These are phyloP conservation scores for Cyberlindnera samutprakarnensis DNA, from an alignment of 805 yeast species.

Conservation along the genomic window DNA sequence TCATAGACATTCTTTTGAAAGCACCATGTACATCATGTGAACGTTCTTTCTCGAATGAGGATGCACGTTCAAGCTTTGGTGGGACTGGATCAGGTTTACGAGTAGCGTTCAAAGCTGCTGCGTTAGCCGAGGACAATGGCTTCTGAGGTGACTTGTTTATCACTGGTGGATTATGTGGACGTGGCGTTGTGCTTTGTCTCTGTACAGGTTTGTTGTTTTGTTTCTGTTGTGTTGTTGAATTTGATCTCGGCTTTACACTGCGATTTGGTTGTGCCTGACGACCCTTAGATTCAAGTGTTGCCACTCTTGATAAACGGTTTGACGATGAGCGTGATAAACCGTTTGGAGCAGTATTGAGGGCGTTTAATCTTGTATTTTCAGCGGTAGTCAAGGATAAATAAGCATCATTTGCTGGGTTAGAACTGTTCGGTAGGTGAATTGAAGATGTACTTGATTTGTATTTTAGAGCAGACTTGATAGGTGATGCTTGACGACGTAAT, in stretches of 20 bases:
- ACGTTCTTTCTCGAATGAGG: conserved; percentile 51
- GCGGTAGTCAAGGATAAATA: conserved; percentile 68
- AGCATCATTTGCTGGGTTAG: conserved; percentile 50
- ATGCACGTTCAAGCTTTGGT: conserved; percentile 22
- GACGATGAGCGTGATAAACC: neutral
- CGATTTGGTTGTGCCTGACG: neutral
- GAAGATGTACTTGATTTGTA: conserved; percentile 18
- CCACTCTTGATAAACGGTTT: conserved; percentile 1
- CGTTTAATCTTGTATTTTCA: conserved; percentile 69
- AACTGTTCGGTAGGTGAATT: conserved; percentile 11
- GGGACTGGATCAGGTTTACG: conserved; percentile 31
- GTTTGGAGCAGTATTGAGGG: conserved; percentile 26
- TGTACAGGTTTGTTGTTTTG: neutral
- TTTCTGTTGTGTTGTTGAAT: neutral
- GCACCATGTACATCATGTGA: conserved; percentile 26
- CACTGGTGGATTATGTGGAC: neutral
- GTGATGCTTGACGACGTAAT: conserved; percentile 24
- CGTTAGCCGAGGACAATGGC: conserved; percentile 16
- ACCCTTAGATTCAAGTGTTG: neutral
- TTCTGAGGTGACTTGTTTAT: neutral
- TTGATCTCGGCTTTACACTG: no score
- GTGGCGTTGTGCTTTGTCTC: neutral
- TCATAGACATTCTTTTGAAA: conserved; percentile 28
- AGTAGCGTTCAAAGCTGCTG: conserved; percentile 40
- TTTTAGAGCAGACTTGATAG: conserved; percentile 38